phyloP scores from a whole-genome alignment of 805 yeast species.

The Saccharomycopsis schoenii region DNA sequence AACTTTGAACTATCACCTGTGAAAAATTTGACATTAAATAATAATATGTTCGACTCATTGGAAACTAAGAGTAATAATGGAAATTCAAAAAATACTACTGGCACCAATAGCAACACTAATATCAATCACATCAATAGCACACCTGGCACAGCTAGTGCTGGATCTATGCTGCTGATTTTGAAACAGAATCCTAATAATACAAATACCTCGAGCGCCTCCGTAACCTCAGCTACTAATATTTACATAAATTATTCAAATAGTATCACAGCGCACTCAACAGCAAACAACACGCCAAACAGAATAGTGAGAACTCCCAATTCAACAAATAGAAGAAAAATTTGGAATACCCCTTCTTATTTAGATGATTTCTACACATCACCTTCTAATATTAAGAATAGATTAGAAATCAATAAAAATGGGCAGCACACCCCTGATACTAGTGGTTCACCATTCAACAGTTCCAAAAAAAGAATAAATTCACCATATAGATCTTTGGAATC shows the following conservation, averaged over 20 bases:
- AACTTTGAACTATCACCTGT: constrained; percentile 56
- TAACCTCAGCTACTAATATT: not conserved
- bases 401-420: not conserved
- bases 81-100: not conserved
- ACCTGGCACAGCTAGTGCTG: not conserved
- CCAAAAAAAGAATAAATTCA: constrained; percentile 13
- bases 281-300: constrained; percentile 15
- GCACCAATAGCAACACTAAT: not conserved
- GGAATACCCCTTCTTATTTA: constrained; percentile 58
- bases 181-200: not conserved
- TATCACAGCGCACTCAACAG: constrained; percentile 4
- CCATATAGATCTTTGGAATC: constrained; percentile 6
- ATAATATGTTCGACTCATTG: not conserved
- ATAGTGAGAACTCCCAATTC: constrained; percentile 27
- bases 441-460: constrained; percentile 30
- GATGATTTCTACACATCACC: constrained; percentile 61
- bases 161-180: not conserved
- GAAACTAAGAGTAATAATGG: not conserved
- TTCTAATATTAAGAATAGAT: constrained; percentile 10
- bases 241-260: not conserved
- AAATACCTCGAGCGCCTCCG: not conserved
- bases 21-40: not conserved
- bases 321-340: constrained; percentile 38
- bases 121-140: not conserved
- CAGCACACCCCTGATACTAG: not conserved